These are phyloP conservation scores for Alopecurus myosuroides DNA, from an alignment of 176 grass and related monocot species.

Conservation along the genomic window DNA sequence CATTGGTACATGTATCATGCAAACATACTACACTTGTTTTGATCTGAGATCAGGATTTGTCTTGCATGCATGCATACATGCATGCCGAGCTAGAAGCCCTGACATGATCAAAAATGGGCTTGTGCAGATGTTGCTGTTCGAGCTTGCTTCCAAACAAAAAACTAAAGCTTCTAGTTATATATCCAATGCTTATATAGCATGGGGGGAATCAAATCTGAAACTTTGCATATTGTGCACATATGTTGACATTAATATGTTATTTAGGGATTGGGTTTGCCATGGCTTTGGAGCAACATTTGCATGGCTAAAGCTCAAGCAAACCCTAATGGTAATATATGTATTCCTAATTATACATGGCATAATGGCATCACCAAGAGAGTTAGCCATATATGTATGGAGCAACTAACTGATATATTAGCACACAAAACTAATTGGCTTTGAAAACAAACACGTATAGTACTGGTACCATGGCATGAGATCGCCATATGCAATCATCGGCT, in stretches of 20 bases:
- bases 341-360: slow-evolving; percentile 25
- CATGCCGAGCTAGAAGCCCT: neutral
- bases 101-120: slow-evolving; percentile 21
- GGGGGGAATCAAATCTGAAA: neutral
- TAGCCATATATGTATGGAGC: slow-evolving; percentile 14
- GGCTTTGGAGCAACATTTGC: slow-evolving; percentile 36
- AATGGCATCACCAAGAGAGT: slow-evolving; percentile 27
- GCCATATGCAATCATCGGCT: slow-evolving; percentile 18
- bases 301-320: slow-evolving; percentile 45
- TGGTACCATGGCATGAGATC: slow-evolving; percentile 25
- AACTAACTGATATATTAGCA: slow-evolving; percentile 23
- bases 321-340: slow-evolving; percentile 27
- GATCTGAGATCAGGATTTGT: neutral
- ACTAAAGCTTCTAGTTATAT: neutral
- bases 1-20: neutral
- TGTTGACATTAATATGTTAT: slow-evolving; percentile 24
- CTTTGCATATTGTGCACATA: slow-evolving; percentile 26
- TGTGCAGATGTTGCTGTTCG: neutral
- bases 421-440: slow-evolving; percentile 19
- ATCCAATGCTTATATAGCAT: neutral
- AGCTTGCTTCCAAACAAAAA: neutral
- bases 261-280: slow-evolving; percentile 19
- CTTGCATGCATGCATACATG: neutral
- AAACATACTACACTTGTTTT: neutral
- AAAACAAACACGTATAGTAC: slow-evolving; percentile 5